These are phyloP conservation scores for Oenanthe sinensis DNA, from an alignment of 129 eudicot genomes.

Conservation along the genomic window DNA sequence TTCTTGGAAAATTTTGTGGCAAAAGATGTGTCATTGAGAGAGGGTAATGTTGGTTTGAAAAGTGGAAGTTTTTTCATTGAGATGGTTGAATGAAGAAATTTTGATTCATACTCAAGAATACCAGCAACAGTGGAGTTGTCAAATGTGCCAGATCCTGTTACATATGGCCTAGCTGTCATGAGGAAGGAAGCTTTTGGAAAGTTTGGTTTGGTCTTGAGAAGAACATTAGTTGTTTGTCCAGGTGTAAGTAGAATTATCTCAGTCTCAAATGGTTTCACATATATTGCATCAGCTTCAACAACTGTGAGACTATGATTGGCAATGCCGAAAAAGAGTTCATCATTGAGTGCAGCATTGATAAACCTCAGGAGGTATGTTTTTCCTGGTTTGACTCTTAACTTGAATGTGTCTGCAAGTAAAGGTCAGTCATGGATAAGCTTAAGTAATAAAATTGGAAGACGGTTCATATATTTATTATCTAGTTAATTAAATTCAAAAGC, in stretches of 20 bases:
- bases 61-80: constrained; percentile 5
- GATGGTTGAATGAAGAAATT: background rate
- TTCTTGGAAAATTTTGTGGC: background rate
- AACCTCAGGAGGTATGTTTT: background rate
- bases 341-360: constrained; percentile 6
- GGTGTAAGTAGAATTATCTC: background rate
- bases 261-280: constrained; percentile 5
- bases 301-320: background rate
- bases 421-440: background rate
- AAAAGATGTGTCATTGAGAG: background rate
- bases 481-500: background rate
- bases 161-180: constrained; percentile 3
- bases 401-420: constrained; percentile 4
- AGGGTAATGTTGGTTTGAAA: constrained; percentile 1
- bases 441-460: background rate
- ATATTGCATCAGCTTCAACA: constrained; percentile 5
- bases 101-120: background rate
- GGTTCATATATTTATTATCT: too few relatives aligned
- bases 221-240: background rate
- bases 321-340: constrained; percentile 1
- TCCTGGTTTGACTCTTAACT: background rate
- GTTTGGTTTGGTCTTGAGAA: background rate
- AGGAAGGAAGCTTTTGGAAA: constrained; percentile 4
- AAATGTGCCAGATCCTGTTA: background rate
- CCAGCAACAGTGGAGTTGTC: constrained; percentile 5